Evolutionary conservation across 1,139 yeast species (phyloP).

Genomic region (Fermentozyma sake): DNA sequence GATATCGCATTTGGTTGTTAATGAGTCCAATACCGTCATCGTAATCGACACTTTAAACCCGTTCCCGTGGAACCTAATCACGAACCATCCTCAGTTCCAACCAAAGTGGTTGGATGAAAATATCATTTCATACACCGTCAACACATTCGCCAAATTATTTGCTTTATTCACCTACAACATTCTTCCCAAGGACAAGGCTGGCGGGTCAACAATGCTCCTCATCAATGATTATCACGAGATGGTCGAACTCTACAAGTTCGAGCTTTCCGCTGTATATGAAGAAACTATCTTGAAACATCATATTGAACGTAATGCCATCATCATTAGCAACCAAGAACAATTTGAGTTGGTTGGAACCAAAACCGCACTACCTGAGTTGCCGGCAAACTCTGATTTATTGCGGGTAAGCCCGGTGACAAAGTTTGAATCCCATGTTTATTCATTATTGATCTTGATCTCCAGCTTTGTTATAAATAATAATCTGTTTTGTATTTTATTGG

Average conservation of each 20-base stretch:
- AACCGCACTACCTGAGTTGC: conserved; percentile 26
- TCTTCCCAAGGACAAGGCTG: too few relatives aligned
- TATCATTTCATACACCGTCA: conserved; percentile 15
- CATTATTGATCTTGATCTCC: conserved; percentile 23
- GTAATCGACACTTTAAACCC: conserved; percentile 27
- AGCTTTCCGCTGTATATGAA: conserved; percentile 32
- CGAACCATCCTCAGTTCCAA: conserved; percentile 16
- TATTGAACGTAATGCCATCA: conserved; percentile 20
- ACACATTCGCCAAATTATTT: conserved; percentile 26
- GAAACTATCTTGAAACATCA: conserved; percentile 32
- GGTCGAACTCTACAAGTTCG: conserved; percentile 32
- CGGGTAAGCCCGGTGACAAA: conserved; percentile 30
- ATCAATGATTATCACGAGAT: conserved; percentile 34
- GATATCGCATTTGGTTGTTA: conserved; percentile 22
- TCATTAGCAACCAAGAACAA: conserved; percentile 18
- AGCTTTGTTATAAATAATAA: conserved; percentile 19
- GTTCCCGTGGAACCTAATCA: conserved; percentile 26
- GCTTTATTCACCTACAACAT: conserved; percentile 11
- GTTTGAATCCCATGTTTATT: conserved; percentile 27
- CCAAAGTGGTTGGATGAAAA: conserved; percentile 13
- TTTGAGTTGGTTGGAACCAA: conserved; percentile 20
- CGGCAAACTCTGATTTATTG: conserved; percentile 27
- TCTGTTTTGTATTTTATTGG: conserved; percentile 27
- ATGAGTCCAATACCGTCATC: conserved; percentile 15
- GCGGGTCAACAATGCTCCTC: conserved; percentile 17